A percentile compares a stretch with the other conserved stretches of the same genome.
Conservation (phyloP, 441 rosid genomes). For the Jatropha podagrica region DNA sequence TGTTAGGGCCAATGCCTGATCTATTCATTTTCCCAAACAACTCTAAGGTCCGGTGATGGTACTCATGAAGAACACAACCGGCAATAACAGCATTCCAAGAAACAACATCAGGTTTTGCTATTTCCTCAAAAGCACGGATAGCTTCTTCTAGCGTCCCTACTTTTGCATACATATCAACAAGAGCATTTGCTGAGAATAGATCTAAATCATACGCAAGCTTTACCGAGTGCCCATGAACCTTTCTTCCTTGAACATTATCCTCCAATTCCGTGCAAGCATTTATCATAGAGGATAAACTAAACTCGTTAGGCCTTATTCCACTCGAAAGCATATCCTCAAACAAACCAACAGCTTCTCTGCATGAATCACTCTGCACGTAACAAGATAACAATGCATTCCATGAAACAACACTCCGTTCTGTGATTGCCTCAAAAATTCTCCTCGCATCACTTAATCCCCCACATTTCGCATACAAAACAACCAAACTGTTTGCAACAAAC, state of each 20-base stretch:
- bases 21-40: slow-evolving; percentile 45
- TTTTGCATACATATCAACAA: slow-evolving; percentile 78
- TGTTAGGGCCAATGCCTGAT: slow-evolving; percentile 45
- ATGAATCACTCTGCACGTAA: slow-evolving; percentile 49
- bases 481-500: slow-evolving; percentile 60
- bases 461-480: slow-evolving; percentile 62
- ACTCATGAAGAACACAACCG: slow-evolving; percentile 54
- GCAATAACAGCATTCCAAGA: slow-evolving; percentile 76
- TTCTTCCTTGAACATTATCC: slow-evolving; percentile 47
- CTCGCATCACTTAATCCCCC: slow-evolving; percentile 50
- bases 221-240: slow-evolving; percentile 48
- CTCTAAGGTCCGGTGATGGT: slow-evolving; percentile 38
- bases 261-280: slow-evolving; percentile 59
- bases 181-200: slow-evolving; percentile 59
- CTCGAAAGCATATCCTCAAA: slow-evolving; percentile 54
- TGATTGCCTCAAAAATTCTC: slow-evolving; percentile 50
- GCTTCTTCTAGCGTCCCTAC: slow-evolving; percentile 49
- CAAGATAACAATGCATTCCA: slow-evolving; percentile 69
- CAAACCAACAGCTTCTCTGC: slow-evolving; percentile 44
- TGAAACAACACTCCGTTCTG: slow-evolving; percentile 49
- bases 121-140: slow-evolving; percentile 42
- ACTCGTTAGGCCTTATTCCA: slow-evolving; percentile 61
- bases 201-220: slow-evolving; percentile 56
- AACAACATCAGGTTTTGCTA: slow-evolving; percentile 53
- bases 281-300: slow-evolving; percentile 63